These are phyloP conservation scores for Huiozyma sinensis DNA, from an alignment of 805 yeast species.

Conservation along the genomic window DNA sequence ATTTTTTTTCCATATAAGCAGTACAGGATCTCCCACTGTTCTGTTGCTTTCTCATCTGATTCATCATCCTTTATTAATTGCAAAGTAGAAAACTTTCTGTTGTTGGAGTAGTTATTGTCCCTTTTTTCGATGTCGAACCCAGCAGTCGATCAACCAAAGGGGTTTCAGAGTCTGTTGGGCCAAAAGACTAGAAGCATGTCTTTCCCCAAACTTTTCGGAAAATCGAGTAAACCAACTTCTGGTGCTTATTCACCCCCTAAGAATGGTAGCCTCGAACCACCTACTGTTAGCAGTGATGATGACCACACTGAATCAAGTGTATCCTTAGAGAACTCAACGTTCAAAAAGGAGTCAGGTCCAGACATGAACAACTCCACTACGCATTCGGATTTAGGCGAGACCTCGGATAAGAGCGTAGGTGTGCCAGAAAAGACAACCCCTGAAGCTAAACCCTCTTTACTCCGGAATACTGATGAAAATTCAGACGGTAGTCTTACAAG, in stretches of 20 bases:
- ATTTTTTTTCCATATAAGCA: too few species aligned
- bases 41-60: too few species aligned
- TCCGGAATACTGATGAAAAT: background rate
- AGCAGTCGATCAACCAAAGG: too few species aligned
- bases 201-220: conserved; percentile 3
- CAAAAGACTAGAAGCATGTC: conserved; percentile 3
- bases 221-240: background rate
- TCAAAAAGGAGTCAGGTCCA: too few species aligned
- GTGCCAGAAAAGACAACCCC: background rate
- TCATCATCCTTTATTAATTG: too few species aligned
- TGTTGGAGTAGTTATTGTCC: too few species aligned
- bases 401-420: background rate
- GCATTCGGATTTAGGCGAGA: too few species aligned
- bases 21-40: too few species aligned
- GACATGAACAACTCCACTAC: too few species aligned
- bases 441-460: background rate
- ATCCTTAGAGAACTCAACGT: too few species aligned
- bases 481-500: background rate
- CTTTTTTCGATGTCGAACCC: too few species aligned
- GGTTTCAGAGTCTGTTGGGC: background rate
- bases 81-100: too few species aligned
- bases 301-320: background rate
- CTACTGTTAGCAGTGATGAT: background rate
- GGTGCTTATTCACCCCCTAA: background rate
- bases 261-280: background rate